Percentiles rank a stretch among this genome's conserved stretches.
These are phyloP conservation scores for Peterozyma toletana DNA, from an alignment of 805 yeast species.

Conservation along the genomic window DNA sequence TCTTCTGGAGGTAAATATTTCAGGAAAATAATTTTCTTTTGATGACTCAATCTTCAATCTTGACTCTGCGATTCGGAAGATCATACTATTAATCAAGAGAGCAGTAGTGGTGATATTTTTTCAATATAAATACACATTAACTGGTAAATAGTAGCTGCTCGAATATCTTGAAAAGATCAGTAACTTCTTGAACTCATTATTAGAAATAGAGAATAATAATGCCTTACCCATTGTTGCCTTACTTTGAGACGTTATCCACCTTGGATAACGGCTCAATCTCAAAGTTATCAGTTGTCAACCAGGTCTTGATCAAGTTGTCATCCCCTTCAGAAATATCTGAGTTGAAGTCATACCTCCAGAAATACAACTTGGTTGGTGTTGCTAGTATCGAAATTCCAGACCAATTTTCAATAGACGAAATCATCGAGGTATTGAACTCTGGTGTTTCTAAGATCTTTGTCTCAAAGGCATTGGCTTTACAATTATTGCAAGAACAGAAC, in stretches of 20 bases:
- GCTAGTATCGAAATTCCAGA: slow-evolving; percentile 2
- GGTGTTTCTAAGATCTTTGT: slow-evolving; percentile 17
- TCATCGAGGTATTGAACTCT: slow-evolving; percentile 10
- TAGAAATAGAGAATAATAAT: slow-evolving; percentile 9
- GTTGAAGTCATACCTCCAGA: not conserved
- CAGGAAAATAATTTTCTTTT: too few relatives aligned
- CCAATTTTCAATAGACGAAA: slow-evolving; percentile 9
- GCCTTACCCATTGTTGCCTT: slow-evolving; percentile 27
- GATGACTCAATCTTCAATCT: too few relatives aligned
- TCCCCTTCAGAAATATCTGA: slow-evolving; percentile 7
- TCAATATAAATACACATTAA: too few relatives aligned
- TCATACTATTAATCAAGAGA: too few relatives aligned
- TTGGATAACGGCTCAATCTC: slow-evolving; percentile 9
- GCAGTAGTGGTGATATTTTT: too few relatives aligned
- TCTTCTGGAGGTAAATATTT: too few relatives aligned
- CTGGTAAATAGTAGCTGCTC: too few relatives aligned
- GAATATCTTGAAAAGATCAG: too few relatives aligned
- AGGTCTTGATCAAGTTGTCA: slow-evolving; percentile 16
- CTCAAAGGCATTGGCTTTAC: not conserved
- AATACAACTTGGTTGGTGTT: slow-evolving; percentile 3
- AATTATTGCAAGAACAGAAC: not conserved
- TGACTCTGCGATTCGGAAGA: too few relatives aligned
- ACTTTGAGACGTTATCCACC: slow-evolving; percentile 10
- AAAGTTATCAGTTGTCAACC: slow-evolving; percentile 17
- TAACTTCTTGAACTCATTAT: too few relatives aligned